Evolutionary conservation across 2,329 filamentous ascomycete genomes (phyloP).

Genomic region (Botrytis aclada): DNA sequence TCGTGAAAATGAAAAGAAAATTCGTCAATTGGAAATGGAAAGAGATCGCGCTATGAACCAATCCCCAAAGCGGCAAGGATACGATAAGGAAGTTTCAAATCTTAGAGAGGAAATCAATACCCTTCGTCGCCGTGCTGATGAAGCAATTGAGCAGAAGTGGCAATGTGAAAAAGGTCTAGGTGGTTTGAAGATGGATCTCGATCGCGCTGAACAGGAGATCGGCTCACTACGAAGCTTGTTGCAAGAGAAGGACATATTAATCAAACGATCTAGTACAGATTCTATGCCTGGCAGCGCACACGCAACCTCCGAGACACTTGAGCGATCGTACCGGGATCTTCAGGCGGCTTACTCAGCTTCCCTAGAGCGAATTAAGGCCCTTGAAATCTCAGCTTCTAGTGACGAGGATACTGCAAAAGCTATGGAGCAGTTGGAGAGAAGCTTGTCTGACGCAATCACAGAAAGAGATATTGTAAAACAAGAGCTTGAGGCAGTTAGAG

Average conservation of each 20-base stretch:
- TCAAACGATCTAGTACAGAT: conserved; percentile 49
- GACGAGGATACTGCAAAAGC: conserved; percentile 62
- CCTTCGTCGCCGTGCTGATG: conserved; percentile 82
- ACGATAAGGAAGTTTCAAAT: conserved; percentile 76
- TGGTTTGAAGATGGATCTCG: conserved; percentile 92
- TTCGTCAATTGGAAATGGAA: conserved; percentile 72
- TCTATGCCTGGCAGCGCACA: conserved; percentile 43
- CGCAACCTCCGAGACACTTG: conserved; percentile 67
- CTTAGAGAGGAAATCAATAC: conserved; percentile 82
- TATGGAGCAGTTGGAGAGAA: conserved; percentile 63
- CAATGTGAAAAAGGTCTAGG: conserved; percentile 87
- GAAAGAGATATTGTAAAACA: conserved; percentile 70
- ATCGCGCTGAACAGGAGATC: conserved; percentile 92
- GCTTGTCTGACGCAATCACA: conserved; percentile 64
- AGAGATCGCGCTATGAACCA: conserved; percentile 68
- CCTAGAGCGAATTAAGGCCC: conserved; percentile 61
- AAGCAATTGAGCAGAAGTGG: conserved; percentile 94
- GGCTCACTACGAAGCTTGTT: conserved; percentile 75
- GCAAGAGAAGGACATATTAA: conserved; percentile 76
- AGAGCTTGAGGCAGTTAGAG: conserved; percentile 60
- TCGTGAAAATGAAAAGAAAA: conserved; percentile 77
- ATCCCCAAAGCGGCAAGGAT: conserved; percentile 72
- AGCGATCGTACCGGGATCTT: conserved; percentile 71
- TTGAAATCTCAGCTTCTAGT: conserved; percentile 51
- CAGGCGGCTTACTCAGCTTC: conserved; percentile 68